Base-by-base conservation (phyloP, 306 rosid genomes). In the Parietaria judaica region DNA sequence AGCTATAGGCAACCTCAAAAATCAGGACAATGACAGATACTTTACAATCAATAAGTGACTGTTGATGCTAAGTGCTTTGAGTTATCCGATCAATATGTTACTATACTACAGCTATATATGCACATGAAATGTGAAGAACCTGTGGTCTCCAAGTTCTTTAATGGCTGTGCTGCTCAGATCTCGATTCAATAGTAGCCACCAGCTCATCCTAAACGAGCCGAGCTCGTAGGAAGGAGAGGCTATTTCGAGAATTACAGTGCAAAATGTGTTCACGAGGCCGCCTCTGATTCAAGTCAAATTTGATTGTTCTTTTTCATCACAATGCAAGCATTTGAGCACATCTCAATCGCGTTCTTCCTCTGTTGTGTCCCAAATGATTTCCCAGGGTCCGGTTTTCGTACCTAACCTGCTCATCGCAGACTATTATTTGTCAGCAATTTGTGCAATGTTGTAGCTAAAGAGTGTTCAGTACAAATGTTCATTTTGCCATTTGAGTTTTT, bases 381-480 rank as follows among this genome's bases (percentile, higher is more conserved):
- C 68, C 98, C 95, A 92, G 15, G 96, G 96, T 72, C 95, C 95
- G 34, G 78, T 78, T 83, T 78, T 88, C 56, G 82, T 73, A 70
- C 90, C 78, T 73, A 92, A 75, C 84, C 98, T 88, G 75, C 23
- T 45, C 44, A 37, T 47, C 45, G 9, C 45, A 41, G 11, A 56
- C 36, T 37, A 43, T 35, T 47, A 48, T 48, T 60, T 36, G 49
- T 70, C 36, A 51, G 10, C 17, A 35, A 17, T 37, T 55, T 7
- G 10, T 46, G 41, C 54, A 64, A 54, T 15, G 39, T 63, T 16
- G 37, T 3, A 31, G 38, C 7, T 54, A 38, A 74, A 41, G 9
- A 8, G n/a, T n/a, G n/a, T n/a, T n/a, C n/a, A 0, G 31, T 23
- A 23, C 31, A 1, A 23, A 23, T 23, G 31, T 23, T 23, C 31